phyloP scores from a whole-genome alignment of 331 rosid species.

The Quercus phellos region DNA sequence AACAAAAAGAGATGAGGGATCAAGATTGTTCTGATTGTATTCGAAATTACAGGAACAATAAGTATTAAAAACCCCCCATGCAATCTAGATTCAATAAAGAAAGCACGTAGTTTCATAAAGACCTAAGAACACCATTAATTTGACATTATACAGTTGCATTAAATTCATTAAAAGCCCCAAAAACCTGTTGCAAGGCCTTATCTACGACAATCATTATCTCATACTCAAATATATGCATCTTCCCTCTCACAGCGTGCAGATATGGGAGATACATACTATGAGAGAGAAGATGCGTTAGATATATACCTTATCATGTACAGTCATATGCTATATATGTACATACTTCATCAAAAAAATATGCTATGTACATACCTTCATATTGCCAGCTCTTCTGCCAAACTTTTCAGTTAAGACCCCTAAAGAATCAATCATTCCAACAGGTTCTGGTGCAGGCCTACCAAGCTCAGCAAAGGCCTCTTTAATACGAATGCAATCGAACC shows the following conservation, averaged over 20 bases:
- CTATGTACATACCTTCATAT: slow-evolving; percentile 67
- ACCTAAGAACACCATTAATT: background rate
- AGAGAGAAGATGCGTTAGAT: too few species aligned
- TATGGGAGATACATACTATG: too few species aligned
- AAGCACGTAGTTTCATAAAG: background rate
- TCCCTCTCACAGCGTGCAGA: too few species aligned
- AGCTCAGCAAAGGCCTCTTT: slow-evolving; percentile 63
- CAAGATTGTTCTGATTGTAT: background rate
- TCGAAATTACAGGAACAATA: background rate
- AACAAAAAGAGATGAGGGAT: slow-evolving; percentile 9
- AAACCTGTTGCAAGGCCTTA: background rate
- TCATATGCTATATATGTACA: too few species aligned
- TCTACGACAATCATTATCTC: background rate
- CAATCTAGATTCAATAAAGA: background rate
- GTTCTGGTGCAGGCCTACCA: slow-evolving; percentile 55
- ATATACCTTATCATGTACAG: too few species aligned
- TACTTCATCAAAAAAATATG: too few species aligned
- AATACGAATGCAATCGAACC: slow-evolving; percentile 77
- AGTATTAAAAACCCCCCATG: background rate
- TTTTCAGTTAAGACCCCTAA: slow-evolving; percentile 50
- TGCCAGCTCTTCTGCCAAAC: slow-evolving; percentile 88
- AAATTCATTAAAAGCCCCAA: background rate
- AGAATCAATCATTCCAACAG: slow-evolving; percentile 68
- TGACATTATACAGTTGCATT: background rate
- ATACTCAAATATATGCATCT: too few species aligned